These are phyloP conservation scores for Grigorovia humatica DNA, from an alignment of 805 yeast genomes.

Conservation along the genomic window DNA sequence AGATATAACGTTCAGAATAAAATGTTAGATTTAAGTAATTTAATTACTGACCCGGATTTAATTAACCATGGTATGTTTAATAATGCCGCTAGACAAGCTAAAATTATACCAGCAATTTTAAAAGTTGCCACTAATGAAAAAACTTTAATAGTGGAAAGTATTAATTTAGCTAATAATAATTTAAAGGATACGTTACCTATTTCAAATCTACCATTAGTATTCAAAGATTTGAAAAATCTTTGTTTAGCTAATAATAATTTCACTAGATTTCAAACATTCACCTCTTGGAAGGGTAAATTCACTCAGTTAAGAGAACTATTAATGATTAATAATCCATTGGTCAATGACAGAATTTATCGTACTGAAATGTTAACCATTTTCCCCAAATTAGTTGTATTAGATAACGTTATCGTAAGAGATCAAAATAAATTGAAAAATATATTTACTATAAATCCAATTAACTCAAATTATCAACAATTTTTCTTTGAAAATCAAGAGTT, in stretches of 20 bases:
- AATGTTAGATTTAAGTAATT: constrained; percentile 58
- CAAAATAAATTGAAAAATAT: constrained; percentile 47
- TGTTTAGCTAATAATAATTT: constrained; percentile 73
- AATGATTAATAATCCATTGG: constrained; percentile 66
- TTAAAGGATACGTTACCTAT: constrained; percentile 51
- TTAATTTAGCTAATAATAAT: constrained; percentile 59
- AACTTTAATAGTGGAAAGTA: constrained; percentile 44
- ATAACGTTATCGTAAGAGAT: constrained; percentile 70
- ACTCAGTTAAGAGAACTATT: constrained; percentile 64
- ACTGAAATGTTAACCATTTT: constrained; percentile 58
- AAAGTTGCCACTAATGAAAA: constrained; percentile 56
- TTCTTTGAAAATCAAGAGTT: constrained; percentile 76
- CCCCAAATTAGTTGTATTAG: constrained; percentile 69
- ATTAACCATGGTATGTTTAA: constrained; percentile 54
- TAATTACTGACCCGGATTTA: constrained; percentile 55
- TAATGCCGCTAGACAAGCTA: constrained; percentile 51
- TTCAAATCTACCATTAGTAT: constrained; percentile 58
- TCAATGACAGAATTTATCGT: constrained; percentile 38
- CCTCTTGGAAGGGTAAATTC: constrained; percentile 69
- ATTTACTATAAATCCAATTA: constrained; percentile 34
- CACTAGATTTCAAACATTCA: constrained; percentile 46
- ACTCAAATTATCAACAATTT: constrained; percentile 48
- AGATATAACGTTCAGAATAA: constrained; percentile 60
- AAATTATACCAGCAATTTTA: constrained; percentile 85
- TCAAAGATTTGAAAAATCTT: constrained; percentile 67